Conservation (phyloP, 2,329 filamentous ascomycete genomes). For the Penicillium digitatum region DNA sequence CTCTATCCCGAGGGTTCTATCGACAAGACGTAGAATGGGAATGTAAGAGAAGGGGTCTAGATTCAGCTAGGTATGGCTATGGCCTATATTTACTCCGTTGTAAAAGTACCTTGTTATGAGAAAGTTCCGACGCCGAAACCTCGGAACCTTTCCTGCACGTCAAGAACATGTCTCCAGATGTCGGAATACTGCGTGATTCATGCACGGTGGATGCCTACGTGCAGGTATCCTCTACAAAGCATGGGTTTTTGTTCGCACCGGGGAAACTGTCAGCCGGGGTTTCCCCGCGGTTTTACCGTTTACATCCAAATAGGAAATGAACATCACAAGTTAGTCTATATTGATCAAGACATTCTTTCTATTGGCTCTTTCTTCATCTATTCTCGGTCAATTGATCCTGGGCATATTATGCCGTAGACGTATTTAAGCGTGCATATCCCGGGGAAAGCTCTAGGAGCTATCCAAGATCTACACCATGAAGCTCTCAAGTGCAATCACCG, state of each 20-base stretch:
- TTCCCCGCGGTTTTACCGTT: slow-evolving; percentile 8
- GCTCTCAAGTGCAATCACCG: not conserved
- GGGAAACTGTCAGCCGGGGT: slow-evolving; percentile 2
- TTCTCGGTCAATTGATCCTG: not conserved
- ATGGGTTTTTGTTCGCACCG: not conserved
- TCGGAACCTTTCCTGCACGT: not conserved
- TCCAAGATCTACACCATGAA: not conserved
- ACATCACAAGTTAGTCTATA: not conserved
- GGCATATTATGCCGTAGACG: not conserved
- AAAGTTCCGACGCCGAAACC: not conserved
- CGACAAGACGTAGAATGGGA: too few relatives aligned
- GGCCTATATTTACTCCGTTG: too few relatives aligned
- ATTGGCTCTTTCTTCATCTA: not conserved
- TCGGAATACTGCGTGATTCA: too few relatives aligned
- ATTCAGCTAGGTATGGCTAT: too few relatives aligned
- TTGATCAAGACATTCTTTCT: not conserved
- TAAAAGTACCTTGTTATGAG: too few relatives aligned
- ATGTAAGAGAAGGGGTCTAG: too few relatives aligned
- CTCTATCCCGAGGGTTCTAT: too few relatives aligned
- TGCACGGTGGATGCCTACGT: not conserved
- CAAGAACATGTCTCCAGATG: not conserved
- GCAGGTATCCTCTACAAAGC: not conserved
- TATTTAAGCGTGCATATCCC: not conserved
- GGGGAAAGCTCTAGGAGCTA: not conserved
- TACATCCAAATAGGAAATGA: slow-evolving; percentile 4